Percentiles rank a stretch among this genome's conserved stretches.
phyloP scores from a whole-genome alignment of 2,329 filamentous ascomycete species.

The Ophiostoma sp. region DNA sequence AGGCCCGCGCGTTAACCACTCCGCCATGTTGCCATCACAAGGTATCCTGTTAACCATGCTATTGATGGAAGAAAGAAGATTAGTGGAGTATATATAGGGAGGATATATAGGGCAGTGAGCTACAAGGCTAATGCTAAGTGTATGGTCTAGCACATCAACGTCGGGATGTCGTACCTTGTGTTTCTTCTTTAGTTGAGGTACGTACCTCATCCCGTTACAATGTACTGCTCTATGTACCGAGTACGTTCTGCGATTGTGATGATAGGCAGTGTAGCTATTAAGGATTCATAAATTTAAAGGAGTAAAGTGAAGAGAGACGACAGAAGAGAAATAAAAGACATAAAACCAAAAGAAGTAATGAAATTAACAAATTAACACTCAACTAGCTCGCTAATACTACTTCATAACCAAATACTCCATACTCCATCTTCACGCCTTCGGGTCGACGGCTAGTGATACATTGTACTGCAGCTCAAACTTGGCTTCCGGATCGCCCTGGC shows the following conservation, averaged over 20 bases:
- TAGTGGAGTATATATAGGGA: background rate
- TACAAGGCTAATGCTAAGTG: background rate
- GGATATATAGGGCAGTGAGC: background rate
- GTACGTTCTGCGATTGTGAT: too few relatives aligned
- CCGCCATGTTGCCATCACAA: conserved; percentile 21
- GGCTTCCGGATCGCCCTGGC: conserved; percentile 31
- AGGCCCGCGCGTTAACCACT: conserved; percentile 24
- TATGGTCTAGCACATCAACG: background rate
- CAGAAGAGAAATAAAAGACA: background rate
- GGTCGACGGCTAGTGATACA: conserved; percentile 24
- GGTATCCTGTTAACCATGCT: background rate
- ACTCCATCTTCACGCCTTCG: background rate
- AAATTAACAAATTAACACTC: background rate
- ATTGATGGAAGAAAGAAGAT: background rate
- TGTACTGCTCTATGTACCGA: too few relatives aligned
- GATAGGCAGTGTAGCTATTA: too few relatives aligned
- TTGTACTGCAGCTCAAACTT: conserved; percentile 34
- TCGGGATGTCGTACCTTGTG: background rate
- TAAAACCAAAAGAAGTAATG: background rate
- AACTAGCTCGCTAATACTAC: background rate
- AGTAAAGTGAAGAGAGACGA: background rate
- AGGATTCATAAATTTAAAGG: background rate
- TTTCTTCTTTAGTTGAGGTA: too few relatives aligned
- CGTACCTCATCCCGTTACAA: too few relatives aligned
- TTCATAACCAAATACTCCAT: background rate